Percentiles rank a stretch among this genome's conserved stretches.
These are phyloP conservation scores for Podospora didyma DNA, from an alignment of 495 filamentous ascomycete species.

Conservation along the genomic window DNA sequence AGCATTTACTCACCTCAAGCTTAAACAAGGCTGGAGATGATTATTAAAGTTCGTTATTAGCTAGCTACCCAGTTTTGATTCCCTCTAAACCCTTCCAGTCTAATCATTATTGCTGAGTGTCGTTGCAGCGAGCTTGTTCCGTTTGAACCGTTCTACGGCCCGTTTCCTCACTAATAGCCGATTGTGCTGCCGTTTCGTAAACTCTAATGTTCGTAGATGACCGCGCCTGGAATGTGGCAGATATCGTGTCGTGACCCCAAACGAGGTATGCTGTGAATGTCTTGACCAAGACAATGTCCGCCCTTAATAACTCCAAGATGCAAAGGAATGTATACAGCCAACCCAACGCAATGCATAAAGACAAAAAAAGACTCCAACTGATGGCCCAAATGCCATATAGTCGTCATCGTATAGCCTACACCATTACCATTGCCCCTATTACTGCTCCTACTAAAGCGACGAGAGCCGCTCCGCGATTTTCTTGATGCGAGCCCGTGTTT, in stretches of 20 bases:
- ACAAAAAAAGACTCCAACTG: constrained; percentile 3
- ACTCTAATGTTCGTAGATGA: not conserved
- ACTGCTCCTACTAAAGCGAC: constrained; percentile 27
- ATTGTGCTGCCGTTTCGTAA: not conserved
- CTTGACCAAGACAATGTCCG: not conserved
- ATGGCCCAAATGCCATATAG: not conserved
- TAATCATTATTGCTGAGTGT: not conserved
- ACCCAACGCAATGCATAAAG: constrained; percentile 12
- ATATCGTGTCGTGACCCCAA: not conserved
- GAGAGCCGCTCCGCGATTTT: constrained; percentile 14
- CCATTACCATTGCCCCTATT: constrained; percentile 21
- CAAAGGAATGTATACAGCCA: constrained; percentile 3
- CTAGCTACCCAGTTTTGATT: not conserved
- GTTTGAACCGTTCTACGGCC: not conserved
- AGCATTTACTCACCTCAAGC: too few relatives aligned
- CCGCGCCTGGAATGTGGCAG: not conserved
- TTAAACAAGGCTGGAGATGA: not conserved
- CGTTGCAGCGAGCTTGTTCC: not conserved
- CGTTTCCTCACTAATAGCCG: not conserved
- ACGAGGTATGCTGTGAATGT: not conserved
- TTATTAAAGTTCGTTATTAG: not conserved
- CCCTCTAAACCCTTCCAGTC: not conserved
- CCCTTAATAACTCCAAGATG: not conserved
- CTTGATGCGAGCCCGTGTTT: constrained; percentile 20
- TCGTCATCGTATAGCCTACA: not conserved